Evolutionary conservation across 129 eudicot genomes (phyloP).

Genomic region (Flaveria sonorensis): DNA sequence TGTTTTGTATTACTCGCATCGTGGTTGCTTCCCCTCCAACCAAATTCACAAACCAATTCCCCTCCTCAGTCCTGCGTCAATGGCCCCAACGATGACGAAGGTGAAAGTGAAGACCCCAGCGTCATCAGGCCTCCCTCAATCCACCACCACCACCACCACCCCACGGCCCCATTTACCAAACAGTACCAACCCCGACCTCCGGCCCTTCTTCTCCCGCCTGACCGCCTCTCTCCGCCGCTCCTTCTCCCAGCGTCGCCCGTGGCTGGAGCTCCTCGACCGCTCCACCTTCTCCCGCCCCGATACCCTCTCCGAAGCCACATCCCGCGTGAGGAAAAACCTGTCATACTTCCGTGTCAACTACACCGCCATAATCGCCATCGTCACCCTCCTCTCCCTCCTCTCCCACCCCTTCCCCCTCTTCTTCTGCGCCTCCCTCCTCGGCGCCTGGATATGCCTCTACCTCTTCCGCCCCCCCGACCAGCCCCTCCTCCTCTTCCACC

Average conservation of each 20-base stretch:
- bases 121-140: slow-evolving; percentile 34
- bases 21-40: background rate
- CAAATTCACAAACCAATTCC: slow-evolving; percentile 2
- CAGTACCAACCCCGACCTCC: slow-evolving; percentile 51
- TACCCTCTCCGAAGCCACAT: slow-evolving; percentile 53
- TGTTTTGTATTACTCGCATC: background rate
- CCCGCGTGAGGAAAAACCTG: slow-evolving; percentile 64
- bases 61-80: too few relatives aligned
- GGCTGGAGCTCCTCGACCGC: slow-evolving; percentile 73
- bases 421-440: slow-evolving; percentile 54
- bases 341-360: slow-evolving; percentile 73
- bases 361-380: slow-evolving; percentile 41
- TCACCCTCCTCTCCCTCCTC: slow-evolving; percentile 54
- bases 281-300: slow-evolving; percentile 67
- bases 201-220: slow-evolving; percentile 48
- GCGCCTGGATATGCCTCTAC: slow-evolving; percentile 72
- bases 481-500: slow-evolving; percentile 54
- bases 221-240: slow-evolving; percentile 39
- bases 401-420: slow-evolving; percentile 70
- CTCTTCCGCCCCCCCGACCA: slow-evolving; percentile 73
- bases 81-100: slow-evolving; percentile 7
- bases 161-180: background rate
- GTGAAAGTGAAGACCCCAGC: slow-evolving; percentile 11
- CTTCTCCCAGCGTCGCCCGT: slow-evolving; percentile 66
- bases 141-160: slow-evolving; percentile 14